Percentiles rank a stretch among this genome's conserved stretches.
Evolutionary conservation across 371 early-diverging fungal species (phyloP).

Genomic region (Rhizopus sp.): DNA sequence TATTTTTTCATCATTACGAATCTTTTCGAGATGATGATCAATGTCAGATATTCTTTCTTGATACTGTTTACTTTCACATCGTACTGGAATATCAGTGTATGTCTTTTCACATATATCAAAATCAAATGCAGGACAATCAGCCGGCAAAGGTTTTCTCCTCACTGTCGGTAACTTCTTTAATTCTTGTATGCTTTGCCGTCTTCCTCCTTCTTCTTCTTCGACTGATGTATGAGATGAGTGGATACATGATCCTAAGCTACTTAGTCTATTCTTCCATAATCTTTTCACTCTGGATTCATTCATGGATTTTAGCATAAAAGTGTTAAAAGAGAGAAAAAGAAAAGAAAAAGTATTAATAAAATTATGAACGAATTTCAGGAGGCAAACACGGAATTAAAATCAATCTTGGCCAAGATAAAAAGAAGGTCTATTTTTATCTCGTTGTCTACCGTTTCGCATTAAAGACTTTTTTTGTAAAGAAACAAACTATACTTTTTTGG

Average conservation of each 20-base stretch:
- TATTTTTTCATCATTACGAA: constrained; percentile 14
- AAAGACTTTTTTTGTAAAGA: not conserved
- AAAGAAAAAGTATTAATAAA: not conserved
- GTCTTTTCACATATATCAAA: constrained; percentile 10
- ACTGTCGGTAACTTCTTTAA: not conserved
- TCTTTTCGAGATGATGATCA: constrained; percentile 17
- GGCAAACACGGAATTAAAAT: no score
- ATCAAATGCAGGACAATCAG: constrained; percentile 18
- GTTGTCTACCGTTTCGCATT: not conserved
- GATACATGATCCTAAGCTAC: not conserved
- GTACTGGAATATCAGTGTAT: constrained; percentile 13
- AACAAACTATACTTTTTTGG: no score
- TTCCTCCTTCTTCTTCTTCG: constrained; percentile 3
- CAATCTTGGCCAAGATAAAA: not conserved
- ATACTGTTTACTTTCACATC: constrained; percentile 23
- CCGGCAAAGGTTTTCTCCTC: constrained; percentile 26
- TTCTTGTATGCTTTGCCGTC: not conserved
- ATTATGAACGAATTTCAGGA: no score
- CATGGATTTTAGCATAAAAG: not conserved
- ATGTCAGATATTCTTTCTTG: constrained; percentile 8
- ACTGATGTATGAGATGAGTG: not conserved
- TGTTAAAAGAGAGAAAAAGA: not conserved
- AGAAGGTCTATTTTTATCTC: not conserved
- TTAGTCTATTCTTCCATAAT: constrained; percentile 20
- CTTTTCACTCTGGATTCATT: constrained; percentile 16